phyloP scores from a whole-genome alignment of 2,329 filamentous ascomycete genomes.

The Aspergillus udagawae region DNA sequence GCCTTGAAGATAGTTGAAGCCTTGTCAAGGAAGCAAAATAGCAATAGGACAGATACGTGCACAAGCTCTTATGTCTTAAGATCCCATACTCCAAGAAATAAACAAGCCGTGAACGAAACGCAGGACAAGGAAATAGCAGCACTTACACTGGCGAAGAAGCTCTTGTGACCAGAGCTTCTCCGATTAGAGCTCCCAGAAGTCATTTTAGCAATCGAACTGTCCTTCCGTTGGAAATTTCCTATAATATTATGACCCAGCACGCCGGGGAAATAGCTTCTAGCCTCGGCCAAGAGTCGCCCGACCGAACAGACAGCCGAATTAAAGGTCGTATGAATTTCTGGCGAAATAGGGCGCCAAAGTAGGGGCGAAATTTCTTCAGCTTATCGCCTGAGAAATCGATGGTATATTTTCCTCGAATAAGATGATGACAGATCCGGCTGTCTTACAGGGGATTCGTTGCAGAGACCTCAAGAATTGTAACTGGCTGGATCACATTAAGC shows the following conservation, averaged over 20 bases:
- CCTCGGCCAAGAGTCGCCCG: conserved; percentile 16
- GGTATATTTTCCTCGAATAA: conserved; percentile 1
- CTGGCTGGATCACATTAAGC: conserved; percentile 17
- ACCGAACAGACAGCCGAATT: conserved; percentile 7
- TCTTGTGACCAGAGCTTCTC: conserved; percentile 31
- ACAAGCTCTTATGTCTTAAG: neutral
- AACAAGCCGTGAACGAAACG: conserved; percentile 1
- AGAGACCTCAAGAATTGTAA: conserved; percentile 3
- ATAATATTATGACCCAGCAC: neutral
- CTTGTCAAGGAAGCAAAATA: neutral
- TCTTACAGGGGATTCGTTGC: conserved; percentile 6
- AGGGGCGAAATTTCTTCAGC: neutral
- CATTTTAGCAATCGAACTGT: conserved; percentile 19
- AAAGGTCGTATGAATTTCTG: neutral
- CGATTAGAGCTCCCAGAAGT: conserved; percentile 24
- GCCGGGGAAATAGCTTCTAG: conserved; percentile 3
- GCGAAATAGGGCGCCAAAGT: neutral
- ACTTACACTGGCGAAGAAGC: conserved; percentile 35
- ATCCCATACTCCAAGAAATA: neutral
- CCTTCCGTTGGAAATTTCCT: neutral
- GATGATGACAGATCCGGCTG: conserved; percentile 19
- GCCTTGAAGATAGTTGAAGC: neutral
- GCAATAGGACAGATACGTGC: neutral
- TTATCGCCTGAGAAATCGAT: neutral
- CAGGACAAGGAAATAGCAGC: conserved; percentile 5